Evolutionary conservation across 116 monocot genomes (phyloP).

Genomic region (Iris pallida): DNA sequence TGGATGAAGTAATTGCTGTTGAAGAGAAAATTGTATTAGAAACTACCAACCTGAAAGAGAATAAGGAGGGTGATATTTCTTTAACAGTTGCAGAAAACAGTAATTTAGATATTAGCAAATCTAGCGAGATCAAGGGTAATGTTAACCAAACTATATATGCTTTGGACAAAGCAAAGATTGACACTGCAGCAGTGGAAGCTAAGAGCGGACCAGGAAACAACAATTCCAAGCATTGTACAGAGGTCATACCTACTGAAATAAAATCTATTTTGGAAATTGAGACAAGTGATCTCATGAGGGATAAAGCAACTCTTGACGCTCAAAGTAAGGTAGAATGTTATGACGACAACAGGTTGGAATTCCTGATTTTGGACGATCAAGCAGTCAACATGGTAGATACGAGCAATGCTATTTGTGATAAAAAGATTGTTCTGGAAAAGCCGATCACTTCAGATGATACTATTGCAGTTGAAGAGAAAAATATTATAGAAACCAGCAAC

Average conservation of each 20-base stretch:
- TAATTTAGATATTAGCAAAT: neutral
- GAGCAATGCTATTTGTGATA: conserved; percentile 7
- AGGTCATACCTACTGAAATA: conserved; percentile 4
- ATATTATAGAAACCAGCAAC: conserved; percentile 19
- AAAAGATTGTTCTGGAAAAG: conserved; percentile 24
- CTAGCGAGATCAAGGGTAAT: conserved; percentile 11
- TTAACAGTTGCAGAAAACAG: conserved; percentile 7
- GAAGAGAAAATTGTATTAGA: conserved; percentile 22
- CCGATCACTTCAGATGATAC: conserved; percentile 5
- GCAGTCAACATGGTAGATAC: neutral
- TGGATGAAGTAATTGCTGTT: conserved; percentile 25
- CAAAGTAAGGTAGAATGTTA: conserved; percentile 3
- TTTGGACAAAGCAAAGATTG: conserved; percentile 8
- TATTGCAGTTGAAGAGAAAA: conserved; percentile 31
- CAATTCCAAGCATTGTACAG: conserved; percentile 6
- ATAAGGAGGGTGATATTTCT: conserved; percentile 7
- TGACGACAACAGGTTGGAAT: conserved; percentile 9
- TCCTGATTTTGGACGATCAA: neutral
- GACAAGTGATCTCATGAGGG: neutral
- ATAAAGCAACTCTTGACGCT: neutral
- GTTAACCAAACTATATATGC: conserved; percentile 10
- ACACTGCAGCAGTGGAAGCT: conserved; percentile 4
- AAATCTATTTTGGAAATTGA: neutral
- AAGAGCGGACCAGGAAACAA: conserved; percentile 5
- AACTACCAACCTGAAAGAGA: conserved; percentile 4